phyloP scores from a whole-genome alignment of 495 filamentous ascomycete species.

The Aspergillus egyptiacus region DNA sequence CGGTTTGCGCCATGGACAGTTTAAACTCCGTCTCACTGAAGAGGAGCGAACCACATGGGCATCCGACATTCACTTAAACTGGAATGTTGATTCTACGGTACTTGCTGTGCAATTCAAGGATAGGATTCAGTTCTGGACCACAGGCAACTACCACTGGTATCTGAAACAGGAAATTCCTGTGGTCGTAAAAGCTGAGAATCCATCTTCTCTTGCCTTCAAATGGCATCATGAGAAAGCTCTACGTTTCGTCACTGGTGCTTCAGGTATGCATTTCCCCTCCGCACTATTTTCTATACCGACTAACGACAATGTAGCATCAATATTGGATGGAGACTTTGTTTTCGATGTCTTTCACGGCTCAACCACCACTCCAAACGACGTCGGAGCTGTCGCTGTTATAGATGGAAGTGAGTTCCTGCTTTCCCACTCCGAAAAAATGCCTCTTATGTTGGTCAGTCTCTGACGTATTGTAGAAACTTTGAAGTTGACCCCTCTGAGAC shows the following conservation, averaged over 20 bases:
- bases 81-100: constrained; percentile 89
- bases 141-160: constrained; percentile 97
- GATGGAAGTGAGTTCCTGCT: constrained; percentile 59
- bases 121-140: constrained; percentile 88
- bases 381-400: constrained; percentile 78
- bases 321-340: constrained; percentile 62
- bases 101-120: constrained; percentile 73
- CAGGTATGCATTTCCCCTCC: constrained; percentile 23
- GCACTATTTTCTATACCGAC: background rate
- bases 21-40: constrained; percentile 61
- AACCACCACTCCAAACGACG: constrained; percentile 64
- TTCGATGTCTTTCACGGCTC: constrained; percentile 64
- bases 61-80: constrained; percentile 59
- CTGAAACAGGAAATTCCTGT: constrained; percentile 82
- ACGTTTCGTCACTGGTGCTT: constrained; percentile 49
- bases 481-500: constrained; percentile 78
- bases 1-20: constrained; percentile 88
- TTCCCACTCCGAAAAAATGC: no score
- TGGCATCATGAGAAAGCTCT: constrained; percentile 89
- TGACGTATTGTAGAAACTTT: constrained; percentile 45
- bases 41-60: constrained; percentile 51
- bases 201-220: constrained; percentile 35
- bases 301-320: constrained; percentile 24
- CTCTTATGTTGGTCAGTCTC: background rate
- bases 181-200: constrained; percentile 20